Base-by-base conservation (phyloP, 2,329 filamentous ascomycete genomes). In the Colletotrichum zoysiae region DNA sequence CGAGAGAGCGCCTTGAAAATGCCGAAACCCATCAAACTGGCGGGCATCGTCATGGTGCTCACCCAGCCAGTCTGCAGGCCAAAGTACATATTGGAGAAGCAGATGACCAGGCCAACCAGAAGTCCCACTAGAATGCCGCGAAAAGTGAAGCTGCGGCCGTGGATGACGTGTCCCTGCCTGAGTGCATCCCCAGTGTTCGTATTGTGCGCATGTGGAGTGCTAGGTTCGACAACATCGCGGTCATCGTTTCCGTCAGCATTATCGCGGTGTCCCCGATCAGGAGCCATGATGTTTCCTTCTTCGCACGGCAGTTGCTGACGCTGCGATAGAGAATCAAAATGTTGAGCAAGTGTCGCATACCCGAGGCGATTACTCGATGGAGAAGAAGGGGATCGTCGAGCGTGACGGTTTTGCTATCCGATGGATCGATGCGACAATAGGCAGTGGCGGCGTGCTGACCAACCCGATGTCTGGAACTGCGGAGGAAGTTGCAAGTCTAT, bases 1-100 rank as follows among this genome's bases (percentile, higher is more conserved):
- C 88, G 89, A 0, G 92, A 89, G 1, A 98, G 82, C 7, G 91
- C 87, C 78, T 93, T 94, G 86, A 99, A 99, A 76, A 97, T 92
- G 14, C 95, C 95, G 79, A 98, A 98, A 2, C 96, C 95, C 78
- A 99, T 94, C 71, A 99, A 85, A 30, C 95, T 96, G 1, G 95
- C 93, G 0, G 96, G 96, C 95, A 99, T 98, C 20, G 94, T 93
- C 96, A 99, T 98, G 76, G 94, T 93, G 77, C 91, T 89, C 20
- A 74, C 69, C 86, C 86, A 88, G 74, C 86, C 85, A 38, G 94
- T 97, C 83, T 98, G 96, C 42, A 99, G 86, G n/a, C 96, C 96
- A 80, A 99, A 99, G 82, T 98, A 99, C 86, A 97, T 98, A 80
- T 99, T 99, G 64, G 94, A 97, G 80, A 97, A 97, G 79, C 93